Evolutionary conservation across 768 basidiomycete genomes (phyloP), one percentile per base, ranked within the genome.

Genomic region (Trametes cubensis): DNA sequence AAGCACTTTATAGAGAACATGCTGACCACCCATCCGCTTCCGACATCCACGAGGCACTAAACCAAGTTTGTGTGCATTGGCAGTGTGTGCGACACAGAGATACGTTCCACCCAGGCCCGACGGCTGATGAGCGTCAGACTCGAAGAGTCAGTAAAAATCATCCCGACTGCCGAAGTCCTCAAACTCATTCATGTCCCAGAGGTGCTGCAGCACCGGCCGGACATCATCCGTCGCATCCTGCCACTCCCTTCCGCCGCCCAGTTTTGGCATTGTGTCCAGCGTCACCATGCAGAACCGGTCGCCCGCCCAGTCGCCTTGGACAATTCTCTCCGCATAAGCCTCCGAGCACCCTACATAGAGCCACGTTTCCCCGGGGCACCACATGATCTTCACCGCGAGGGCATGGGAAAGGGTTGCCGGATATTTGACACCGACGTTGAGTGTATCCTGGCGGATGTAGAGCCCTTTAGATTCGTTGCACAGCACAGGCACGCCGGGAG

Each of bases 381-480:
- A 56, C 28, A 28, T 28, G 39, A 56, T 38, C 0, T 50, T 40
- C 44, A 28, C 41, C 2, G 52, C 41, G 21, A 62, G 55, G 20
- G 39, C 61, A 21, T 62, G 61, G 47, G 38, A 47, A 40, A 55
- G 53, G 5, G 46, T 55, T 6, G 42, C 39, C 23, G 21, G n/a
- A 6, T 30, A 14, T 23, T 54, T 23, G 26, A n/a, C n/a, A 15
- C 30, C 38, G 21, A 42, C 28, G 15, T 18, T 34, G n/a, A 62
- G 55, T 11, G 8, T 39, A 28, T 44, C 55, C 20, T 49, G 13
- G 13, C 55, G 55, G 41, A 62, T 49, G 55, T 51, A 56, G 38
- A 44, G 40, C 20, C 49, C 21, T 30, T 56, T 62, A 17, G 61
- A 45, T 25, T 56, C 18, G 48, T 62, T 62, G 42, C 52, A 55